Percentiles rank a stretch among this genome's conserved stretches.
These are phyloP conservation scores for Pseudogymnoascus sp. DNA, from an alignment of 2,329 filamentous ascomycete genomes.

Conservation along the genomic window DNA sequence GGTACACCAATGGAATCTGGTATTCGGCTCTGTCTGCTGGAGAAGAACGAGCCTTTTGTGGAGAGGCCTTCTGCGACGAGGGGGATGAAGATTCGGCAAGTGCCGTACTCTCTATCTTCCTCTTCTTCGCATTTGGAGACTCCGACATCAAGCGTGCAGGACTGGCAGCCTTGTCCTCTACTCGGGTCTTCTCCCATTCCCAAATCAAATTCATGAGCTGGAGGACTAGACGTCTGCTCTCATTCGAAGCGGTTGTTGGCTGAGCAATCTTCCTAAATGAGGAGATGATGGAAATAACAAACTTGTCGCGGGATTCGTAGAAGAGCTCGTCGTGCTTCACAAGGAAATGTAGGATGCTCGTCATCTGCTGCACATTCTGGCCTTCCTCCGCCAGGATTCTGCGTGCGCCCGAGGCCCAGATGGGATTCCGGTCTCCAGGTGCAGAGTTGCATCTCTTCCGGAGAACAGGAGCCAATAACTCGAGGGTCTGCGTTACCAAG, in stretches of 20 bases:
- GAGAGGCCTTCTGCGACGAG: constrained; percentile 39
- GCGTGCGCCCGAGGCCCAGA: constrained; percentile 85
- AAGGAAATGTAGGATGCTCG: constrained; percentile 94
- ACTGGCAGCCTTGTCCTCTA: constrained; percentile 48
- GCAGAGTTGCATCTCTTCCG: constrained; percentile 69
- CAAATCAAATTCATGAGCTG: constrained; percentile 87
- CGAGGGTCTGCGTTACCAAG: constrained; percentile 86
- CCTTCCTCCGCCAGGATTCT: constrained; percentile 91
- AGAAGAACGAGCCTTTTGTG: constrained; percentile 30
- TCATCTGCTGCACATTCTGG: constrained; percentile 90
- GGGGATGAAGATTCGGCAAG: constrained; percentile 48
- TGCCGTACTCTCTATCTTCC: constrained; percentile 53
- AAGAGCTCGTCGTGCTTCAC: constrained; percentile 89
- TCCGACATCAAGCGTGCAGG: constrained; percentile 44
- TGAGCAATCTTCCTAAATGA: constrained; percentile 82
- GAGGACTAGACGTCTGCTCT: constrained; percentile 83
- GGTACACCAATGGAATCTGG: constrained; percentile 55
- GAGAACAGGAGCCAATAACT: constrained; percentile 89
- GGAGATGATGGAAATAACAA: constrained; percentile 79
- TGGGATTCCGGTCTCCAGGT: constrained; percentile 62
- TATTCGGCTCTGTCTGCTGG: constrained; percentile 55
- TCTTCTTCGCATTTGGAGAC: constrained; percentile 67
- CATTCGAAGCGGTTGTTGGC: constrained; percentile 75
- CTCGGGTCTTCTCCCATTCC: constrained; percentile 82
- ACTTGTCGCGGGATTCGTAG: constrained; percentile 89